Evolutionary conservation across 169 alveolate genomes (phyloP).

Genomic region (Plasmodium cynomolgi): DNA sequence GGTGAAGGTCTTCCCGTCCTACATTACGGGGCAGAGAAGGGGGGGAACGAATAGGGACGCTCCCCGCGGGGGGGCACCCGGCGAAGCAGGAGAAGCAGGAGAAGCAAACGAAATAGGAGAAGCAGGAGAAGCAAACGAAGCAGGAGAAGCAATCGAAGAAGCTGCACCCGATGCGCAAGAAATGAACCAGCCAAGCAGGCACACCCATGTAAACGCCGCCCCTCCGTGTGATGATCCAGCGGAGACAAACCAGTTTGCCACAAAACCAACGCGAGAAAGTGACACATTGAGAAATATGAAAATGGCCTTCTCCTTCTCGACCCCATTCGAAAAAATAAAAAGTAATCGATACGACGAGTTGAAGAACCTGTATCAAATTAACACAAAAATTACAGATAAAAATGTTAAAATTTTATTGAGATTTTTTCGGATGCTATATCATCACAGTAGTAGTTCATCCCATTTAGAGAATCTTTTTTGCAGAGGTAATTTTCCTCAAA

Average conservation of each 20-base stretch:
- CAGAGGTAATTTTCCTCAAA: neutral
- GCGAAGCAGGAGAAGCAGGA: neutral
- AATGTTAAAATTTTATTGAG: slow-evolving; percentile 22
- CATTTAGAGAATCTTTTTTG: neutral
- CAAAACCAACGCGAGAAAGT: neutral
- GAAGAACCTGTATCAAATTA: slow-evolving; percentile 24
- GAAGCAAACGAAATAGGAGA: neutral
- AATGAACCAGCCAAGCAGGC: neutral
- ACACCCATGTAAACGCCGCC: neutral
- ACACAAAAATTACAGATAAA: slow-evolving; percentile 31
- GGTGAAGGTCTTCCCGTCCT: slow-evolving; percentile 24
- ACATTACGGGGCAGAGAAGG: neutral
- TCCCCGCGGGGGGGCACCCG: neutral
- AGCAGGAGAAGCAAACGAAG: neutral
- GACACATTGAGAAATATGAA: neutral
- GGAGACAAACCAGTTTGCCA: neutral
- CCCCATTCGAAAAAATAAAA: slow-evolving; percentile 30
- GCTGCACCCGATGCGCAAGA: neutral
- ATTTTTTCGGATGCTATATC: slow-evolving; percentile 12
- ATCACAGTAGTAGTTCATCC: neutral
- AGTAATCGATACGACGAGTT: neutral
- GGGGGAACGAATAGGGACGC: neutral
- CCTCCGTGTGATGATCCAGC: neutral
- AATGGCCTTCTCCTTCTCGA: neutral
- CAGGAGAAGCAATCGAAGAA: neutral